Evolutionary conservation across 2,329 filamentous ascomycete genomes (phyloP).

Genomic region (Rhynchosporium agropyri): DNA sequence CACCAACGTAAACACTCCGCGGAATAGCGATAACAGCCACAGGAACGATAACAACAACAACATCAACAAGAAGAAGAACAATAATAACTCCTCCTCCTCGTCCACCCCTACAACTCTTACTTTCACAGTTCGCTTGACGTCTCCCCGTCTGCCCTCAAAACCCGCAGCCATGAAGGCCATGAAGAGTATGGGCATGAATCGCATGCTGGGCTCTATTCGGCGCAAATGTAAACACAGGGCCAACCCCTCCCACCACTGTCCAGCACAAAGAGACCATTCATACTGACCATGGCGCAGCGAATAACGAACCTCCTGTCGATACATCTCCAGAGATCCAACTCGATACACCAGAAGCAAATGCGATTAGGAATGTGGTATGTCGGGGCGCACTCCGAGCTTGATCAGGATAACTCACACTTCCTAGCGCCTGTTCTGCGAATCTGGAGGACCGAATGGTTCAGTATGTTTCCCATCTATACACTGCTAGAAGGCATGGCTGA

Average conservation of each 20-base stretch:
- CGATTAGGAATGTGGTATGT: constrained; percentile 64
- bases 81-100: not conserved
- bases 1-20: not conserved
- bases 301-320: constrained; percentile 23
- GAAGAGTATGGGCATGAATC: constrained; percentile 42
- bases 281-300: constrained; percentile 19
- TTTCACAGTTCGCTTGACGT: not conserved
- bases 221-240: constrained; percentile 33
- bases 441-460: constrained; percentile 60
- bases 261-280: not conserved
- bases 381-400: constrained; percentile 5
- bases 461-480: constrained; percentile 45
- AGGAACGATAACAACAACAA: constrained; percentile 8
- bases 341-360: constrained; percentile 69
- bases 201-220: constrained; percentile 41
- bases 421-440: constrained; percentile 81
- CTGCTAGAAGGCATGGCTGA: constrained; percentile 19
- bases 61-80: not conserved
- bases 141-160: not conserved
- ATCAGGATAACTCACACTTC: constrained; percentile 19
- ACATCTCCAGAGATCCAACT: constrained; percentile 40
- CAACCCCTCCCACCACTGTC: not conserved
- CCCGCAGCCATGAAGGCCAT: constrained; percentile 41
- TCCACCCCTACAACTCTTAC: not conserved
- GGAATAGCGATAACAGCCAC: not conserved